Base-by-base conservation (phyloP, 2,329 filamentous ascomycete species). In the Ophiostoma ips region DNA sequence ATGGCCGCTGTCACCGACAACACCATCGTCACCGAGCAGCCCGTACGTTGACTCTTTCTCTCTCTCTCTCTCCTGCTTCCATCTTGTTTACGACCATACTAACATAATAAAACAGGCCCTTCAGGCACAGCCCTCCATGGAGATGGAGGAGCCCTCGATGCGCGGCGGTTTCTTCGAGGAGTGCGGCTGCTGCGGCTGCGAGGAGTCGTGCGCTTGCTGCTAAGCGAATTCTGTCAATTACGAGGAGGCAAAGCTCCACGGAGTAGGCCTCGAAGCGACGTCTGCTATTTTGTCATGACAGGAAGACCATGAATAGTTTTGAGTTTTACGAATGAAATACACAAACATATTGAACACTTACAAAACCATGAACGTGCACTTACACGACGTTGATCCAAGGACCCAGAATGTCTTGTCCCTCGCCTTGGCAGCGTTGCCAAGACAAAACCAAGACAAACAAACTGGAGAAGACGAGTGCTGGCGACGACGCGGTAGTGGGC, bases 141-240 rank as follows among this genome's bases (percentile, higher is more conserved):
- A 60, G 51, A 52, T 57, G 9, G 53, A 57, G 12, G 57, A 45
- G 43, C 43, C 56, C 36, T 56, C 55, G 16, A 56, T 63, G 55
- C 60, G 60, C 49, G 61, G 61, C 33, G 61, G 61, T 30, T 61
- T 63, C 50, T 53, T 59, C n/a, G 61, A 63, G 53, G 60, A 62
- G 52, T 63, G 61, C 51, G 52, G 54, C 43, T 62, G 61, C 57
- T 62, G 61, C 49, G 58, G 61, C 52, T 62, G 52, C 52, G 52
- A 53, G n/a, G 60, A 62, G 53, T 55, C 57, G 48, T 61, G 58
- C 47, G 50, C 18, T 13, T 62, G 61, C 55, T 62, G 61, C 54
- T 62, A 60, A 54, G 49, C 24, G 43, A n/a, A n/a, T n/a, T n/a
- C n/a, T n/a, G n/a, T n/a, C n/a, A n/a, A n/a, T n/a, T n/a, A n/a